Percentiles rank a stretch among this genome's conserved stretches.
Conservation (phyloP, 495 filamentous ascomycete species). For the Aspergillus wentii region DNA sequence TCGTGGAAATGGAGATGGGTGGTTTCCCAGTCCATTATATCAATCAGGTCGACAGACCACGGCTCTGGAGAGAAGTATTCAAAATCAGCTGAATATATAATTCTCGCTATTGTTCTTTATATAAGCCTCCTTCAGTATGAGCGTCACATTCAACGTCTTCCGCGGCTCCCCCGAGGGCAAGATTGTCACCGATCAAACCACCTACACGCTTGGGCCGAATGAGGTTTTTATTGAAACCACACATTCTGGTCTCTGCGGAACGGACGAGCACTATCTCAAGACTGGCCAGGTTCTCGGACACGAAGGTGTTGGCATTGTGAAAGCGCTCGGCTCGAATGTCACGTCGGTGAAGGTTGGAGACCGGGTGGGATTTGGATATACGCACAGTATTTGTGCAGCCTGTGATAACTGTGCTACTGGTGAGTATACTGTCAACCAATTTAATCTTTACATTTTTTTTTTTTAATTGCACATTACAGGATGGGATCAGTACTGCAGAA, state of each 20-base stretch:
- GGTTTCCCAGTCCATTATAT: too few relatives aligned
- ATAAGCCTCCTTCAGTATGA: too few relatives aligned
- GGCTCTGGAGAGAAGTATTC: too few relatives aligned
- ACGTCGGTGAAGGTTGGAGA: slow-evolving; percentile 47
- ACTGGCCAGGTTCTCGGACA: slow-evolving; percentile 34
- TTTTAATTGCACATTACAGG: too few relatives aligned
- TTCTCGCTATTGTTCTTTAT: too few relatives aligned
- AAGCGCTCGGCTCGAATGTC: slow-evolving; percentile 43
- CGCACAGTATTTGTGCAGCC: slow-evolving; percentile 39
- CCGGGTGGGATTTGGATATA: slow-evolving; percentile 48
- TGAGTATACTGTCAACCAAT: too few relatives aligned
- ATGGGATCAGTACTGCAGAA: slow-evolving; percentile 48
- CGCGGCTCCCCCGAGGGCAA: slow-evolving; percentile 26
- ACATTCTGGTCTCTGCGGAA: slow-evolving; percentile 40
- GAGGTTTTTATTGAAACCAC: slow-evolving; percentile 43
- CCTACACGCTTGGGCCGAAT: slow-evolving; percentile 19
- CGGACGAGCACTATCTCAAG: slow-evolving; percentile 35
- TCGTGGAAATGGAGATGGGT: too few relatives aligned
- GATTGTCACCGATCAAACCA: slow-evolving; percentile 25
- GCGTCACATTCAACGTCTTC: slow-evolving; percentile 28
- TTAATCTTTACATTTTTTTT: too few relatives aligned
- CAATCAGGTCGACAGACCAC: too few relatives aligned
- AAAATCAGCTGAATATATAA: too few relatives aligned
- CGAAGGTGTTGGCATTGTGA: slow-evolving; percentile 53
- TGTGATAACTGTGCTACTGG: slow-evolving; percentile 52